These are phyloP conservation scores for Colletotrichum aenigma DNA, from an alignment of 2,329 filamentous ascomycete species.

Conservation along the genomic window DNA sequence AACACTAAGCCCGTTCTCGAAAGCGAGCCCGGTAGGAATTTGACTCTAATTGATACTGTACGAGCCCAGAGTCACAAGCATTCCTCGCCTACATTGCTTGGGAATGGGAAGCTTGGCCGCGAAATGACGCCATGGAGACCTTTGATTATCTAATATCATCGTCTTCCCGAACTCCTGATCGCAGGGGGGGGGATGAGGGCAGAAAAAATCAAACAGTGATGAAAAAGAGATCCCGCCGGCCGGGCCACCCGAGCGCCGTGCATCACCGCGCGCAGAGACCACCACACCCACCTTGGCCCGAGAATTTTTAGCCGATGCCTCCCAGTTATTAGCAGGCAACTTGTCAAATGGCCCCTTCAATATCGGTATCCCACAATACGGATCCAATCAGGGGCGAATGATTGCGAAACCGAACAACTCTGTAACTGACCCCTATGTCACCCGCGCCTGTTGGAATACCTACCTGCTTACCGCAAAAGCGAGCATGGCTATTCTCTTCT, in stretches of 20 bases:
- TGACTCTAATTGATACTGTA: neutral
- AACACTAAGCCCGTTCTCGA: neutral
- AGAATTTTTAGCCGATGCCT: neutral
- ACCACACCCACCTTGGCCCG: neutral
- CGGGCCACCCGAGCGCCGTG: neutral
- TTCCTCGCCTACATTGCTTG: neutral
- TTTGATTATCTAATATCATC: neutral
- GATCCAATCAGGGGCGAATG: neutral
- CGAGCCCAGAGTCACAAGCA: neutral
- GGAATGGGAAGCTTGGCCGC: neutral
- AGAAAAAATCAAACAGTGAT: neutral
- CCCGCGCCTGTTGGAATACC: neutral
- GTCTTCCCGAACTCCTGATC: neutral
- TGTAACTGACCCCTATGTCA: neutral
- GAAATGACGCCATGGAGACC: neutral
- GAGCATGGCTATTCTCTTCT: neutral
- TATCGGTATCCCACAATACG: slow-evolving; percentile 4
- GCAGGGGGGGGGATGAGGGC: neutral
- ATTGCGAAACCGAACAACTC: slow-evolving; percentile 6
- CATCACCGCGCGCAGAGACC: neutral
- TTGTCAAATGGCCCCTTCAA: neutral
- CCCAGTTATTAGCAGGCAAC: neutral
- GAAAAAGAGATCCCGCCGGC: neutral
- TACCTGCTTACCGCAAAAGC: neutral
- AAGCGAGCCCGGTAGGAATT: neutral